These are phyloP conservation scores for Collybia sordida DNA, from an alignment of 768 basidiomycete species.

Conservation along the genomic window DNA sequence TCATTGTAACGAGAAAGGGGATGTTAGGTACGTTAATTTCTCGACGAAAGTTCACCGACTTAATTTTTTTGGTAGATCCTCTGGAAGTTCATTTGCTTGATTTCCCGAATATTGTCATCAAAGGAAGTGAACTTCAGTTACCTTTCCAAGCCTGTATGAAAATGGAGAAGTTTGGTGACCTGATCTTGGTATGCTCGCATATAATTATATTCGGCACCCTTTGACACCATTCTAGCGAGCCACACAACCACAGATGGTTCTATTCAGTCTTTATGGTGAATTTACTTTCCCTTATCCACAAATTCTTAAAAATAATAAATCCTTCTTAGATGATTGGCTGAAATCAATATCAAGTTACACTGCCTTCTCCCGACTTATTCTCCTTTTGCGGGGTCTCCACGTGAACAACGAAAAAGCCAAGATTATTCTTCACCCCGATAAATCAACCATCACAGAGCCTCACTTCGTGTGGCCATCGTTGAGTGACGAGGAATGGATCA, in stretches of 20 bases:
- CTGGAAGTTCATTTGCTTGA: constrained; percentile 98
- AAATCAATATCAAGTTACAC: constrained; percentile 99
- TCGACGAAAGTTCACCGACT: not conserved
- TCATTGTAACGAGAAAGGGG: constrained; percentile 99
- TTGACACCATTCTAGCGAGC: constrained; percentile 57
- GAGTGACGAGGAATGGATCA: constrained; percentile 96
- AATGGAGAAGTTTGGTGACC: constrained; percentile 99
- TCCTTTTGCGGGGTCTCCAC: constrained; percentile 95
- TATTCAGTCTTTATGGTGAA: constrained; percentile 93
- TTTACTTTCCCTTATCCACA: not conserved
- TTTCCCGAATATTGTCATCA: constrained; percentile 99
- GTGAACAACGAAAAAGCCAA: constrained; percentile 99
- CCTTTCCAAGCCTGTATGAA: constrained; percentile 99
- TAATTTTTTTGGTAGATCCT: constrained; percentile 62
- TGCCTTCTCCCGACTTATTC: constrained; percentile 95
- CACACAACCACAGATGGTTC: constrained; percentile 98
- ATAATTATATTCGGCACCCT: not conserved
- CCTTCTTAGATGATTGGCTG: constrained; percentile 85
- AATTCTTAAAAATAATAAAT: not conserved
- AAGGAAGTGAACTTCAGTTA: constrained; percentile 95
- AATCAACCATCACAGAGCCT: constrained; percentile 93
- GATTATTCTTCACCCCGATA: constrained; percentile 96
- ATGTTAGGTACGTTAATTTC: constrained; percentile 75
- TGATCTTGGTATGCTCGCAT: constrained; percentile 66
- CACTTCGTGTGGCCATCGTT: constrained; percentile 98